A percentile compares a stretch with the other conserved stretches of the same genome.
phyloP scores from a whole-genome alignment of 345 rosid species.

The Lumnitzera racemosa region DNA sequence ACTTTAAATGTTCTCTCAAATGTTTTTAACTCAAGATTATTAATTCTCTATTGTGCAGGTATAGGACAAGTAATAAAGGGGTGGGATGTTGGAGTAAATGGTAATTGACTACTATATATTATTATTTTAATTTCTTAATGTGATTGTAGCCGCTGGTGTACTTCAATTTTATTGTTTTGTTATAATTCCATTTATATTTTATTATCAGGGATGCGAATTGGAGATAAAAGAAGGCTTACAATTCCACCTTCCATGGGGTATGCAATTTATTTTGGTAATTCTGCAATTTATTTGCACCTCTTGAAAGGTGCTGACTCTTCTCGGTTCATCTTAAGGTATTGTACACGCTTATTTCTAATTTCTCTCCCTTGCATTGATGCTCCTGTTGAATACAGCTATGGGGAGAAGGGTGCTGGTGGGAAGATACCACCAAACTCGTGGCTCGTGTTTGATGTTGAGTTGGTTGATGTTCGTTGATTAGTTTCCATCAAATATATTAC shows the following conservation, averaged over 20 bases:
- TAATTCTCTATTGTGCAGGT: conserved; percentile 31
- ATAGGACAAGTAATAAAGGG: conserved; percentile 90
- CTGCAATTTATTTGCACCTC: too few species aligned
- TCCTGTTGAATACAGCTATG: conserved; percentile 31
- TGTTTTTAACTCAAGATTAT: not conserved
- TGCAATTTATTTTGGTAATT: conserved; percentile 4
- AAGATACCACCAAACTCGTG: conserved; percentile 64
- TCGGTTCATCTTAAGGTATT: not conserved
- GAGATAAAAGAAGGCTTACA: conserved; percentile 69
- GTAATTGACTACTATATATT: conserved; percentile 24
- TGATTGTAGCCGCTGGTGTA: too few species aligned
- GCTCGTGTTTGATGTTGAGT: conserved; percentile 66
- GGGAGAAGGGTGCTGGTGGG: conserved; percentile 31
- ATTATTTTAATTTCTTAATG: not conserved
- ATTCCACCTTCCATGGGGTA: conserved; percentile 86
- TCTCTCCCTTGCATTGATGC: not conserved
- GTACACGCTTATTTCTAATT: not conserved
- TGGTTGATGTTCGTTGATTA: conserved; percentile 40
- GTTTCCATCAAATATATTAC: not conserved
- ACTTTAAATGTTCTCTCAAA: not conserved
- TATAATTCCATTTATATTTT: not conserved
- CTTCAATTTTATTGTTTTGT: too few species aligned
- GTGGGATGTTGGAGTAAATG: conserved; percentile 95
- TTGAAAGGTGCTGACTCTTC: not conserved
- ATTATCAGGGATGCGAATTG: conserved; percentile 72